phyloP scores from a whole-genome alignment of 2,329 filamentous ascomycete species.

The Sporothrix variecibatus region DNA sequence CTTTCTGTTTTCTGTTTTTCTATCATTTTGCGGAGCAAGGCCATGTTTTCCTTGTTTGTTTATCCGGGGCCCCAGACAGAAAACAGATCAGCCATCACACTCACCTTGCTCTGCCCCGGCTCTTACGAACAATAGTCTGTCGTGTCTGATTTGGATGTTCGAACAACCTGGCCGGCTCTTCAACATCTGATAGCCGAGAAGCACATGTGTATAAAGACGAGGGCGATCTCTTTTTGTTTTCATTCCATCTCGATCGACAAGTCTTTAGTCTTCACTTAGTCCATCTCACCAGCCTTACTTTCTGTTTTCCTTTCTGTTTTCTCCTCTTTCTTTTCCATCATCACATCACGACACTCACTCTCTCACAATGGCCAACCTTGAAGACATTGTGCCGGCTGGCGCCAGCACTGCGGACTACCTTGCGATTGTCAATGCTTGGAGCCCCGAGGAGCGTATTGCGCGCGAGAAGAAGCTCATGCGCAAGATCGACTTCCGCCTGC shows the following conservation, averaged over 20 bases:
- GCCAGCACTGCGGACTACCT: background rate
- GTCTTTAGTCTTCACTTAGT: background rate
- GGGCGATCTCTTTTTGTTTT: slow-evolving; percentile 4
- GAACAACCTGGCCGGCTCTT: background rate
- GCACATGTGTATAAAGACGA: background rate
- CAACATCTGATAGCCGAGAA: background rate
- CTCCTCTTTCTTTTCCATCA: background rate
- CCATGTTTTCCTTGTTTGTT: background rate
- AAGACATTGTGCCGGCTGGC: slow-evolving; percentile 9
- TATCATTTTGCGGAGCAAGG: background rate
- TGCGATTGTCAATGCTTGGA: background rate
- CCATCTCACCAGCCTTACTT: background rate
- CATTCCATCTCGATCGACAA: background rate
- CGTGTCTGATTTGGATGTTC: too few species aligned
- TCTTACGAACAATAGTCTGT: background rate
- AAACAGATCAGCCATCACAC: background rate
- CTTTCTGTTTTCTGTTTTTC: background rate
- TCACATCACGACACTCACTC: background rate
- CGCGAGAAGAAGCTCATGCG: background rate
- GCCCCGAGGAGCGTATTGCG: background rate
- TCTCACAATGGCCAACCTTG: slow-evolving; percentile 8
- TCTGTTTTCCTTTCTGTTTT: background rate
- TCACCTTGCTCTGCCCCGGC: background rate
- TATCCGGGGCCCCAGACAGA: slow-evolving; percentile 15
- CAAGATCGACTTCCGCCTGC: slow-evolving; percentile 4